These are phyloP conservation scores for Priceomyces castillae DNA, from an alignment of 805 yeast species.

Conservation along the genomic window DNA sequence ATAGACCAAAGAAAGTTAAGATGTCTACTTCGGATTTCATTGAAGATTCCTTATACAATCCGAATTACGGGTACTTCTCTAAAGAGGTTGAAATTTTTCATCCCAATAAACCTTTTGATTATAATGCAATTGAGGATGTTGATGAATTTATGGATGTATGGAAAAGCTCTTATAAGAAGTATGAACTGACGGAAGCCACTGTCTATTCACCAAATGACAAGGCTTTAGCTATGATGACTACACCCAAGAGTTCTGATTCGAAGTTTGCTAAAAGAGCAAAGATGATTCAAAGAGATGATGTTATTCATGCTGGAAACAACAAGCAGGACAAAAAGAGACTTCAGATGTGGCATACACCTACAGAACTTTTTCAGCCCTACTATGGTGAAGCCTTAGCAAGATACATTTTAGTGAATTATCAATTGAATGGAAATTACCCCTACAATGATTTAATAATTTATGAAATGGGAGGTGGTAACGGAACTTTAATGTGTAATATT, in stretches of 20 bases:
- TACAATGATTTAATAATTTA: slow-evolving; percentile 71
- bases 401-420: slow-evolving; percentile 69
- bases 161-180: slow-evolving; percentile 58
- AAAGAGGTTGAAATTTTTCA: slow-evolving; percentile 76
- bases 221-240: not conserved
- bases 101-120: slow-evolving; percentile 62
- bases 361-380: slow-evolving; percentile 78
- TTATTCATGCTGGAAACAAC: slow-evolving; percentile 13
- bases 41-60: slow-evolving; percentile 81
- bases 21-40: slow-evolving; percentile 80
- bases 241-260: slow-evolving; percentile 14
- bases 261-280: slow-evolving; percentile 29
- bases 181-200: slow-evolving; percentile 24
- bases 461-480: slow-evolving; percentile 91
- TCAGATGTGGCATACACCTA: slow-evolving; percentile 89
- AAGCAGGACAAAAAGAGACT: slow-evolving; percentile 36
- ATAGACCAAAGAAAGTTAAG: slow-evolving; percentile 59
- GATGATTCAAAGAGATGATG: slow-evolving; percentile 24
- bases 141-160: slow-evolving; percentile 72
- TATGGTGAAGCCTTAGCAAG: slow-evolving; percentile 87
- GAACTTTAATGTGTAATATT: slow-evolving; percentile 76
- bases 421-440: slow-evolving; percentile 60
- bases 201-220: slow-evolving; percentile 6
- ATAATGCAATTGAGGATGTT: slow-evolving; percentile 51
- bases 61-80: slow-evolving; percentile 78